These are phyloP conservation scores for Singerocomus inundabilis DNA, from an alignment of 1,284 basidiomycete species.

Conservation along the genomic window DNA sequence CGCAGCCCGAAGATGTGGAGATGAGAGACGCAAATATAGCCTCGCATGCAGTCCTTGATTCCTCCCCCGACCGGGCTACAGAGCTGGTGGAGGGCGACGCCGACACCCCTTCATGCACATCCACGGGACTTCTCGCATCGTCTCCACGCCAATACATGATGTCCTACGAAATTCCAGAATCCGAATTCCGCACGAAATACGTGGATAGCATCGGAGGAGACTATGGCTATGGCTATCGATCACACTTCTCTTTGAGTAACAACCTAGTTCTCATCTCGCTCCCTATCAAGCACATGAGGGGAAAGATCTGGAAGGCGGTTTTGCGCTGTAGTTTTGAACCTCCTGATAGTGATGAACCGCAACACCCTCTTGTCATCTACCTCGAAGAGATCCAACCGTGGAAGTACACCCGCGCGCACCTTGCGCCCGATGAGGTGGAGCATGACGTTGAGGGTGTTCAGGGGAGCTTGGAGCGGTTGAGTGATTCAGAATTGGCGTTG, in stretches of 20 bases:
- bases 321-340: slow-evolving; percentile 25
- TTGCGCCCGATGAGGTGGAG: neutral
- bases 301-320: slow-evolving; percentile 22
- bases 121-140: slow-evolving; percentile 25
- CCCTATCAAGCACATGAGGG: slow-evolving; percentile 21
- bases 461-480: slow-evolving; percentile 24
- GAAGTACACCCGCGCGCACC: slow-evolving; percentile 22
- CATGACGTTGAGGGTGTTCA: neutral
- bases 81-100: neutral
- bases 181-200: slow-evolving; percentile 21
- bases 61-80: neutral
- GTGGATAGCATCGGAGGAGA: slow-evolving; percentile 16
- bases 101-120: neutral
- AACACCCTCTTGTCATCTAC: slow-evolving; percentile 26
- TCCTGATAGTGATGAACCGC: slow-evolving; percentile 10
- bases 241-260: slow-evolving; percentile 22
- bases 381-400: slow-evolving; percentile 12
- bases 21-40: neutral
- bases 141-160: slow-evolving; percentile 21
- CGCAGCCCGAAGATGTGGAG: slow-evolving; percentile 7
- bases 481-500: slow-evolving; percentile 12
- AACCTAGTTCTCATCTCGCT: slow-evolving; percentile 20
- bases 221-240: slow-evolving; percentile 11
- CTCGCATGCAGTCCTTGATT: neutral
- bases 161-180: slow-evolving; percentile 24